Evolutionary conservation across 2,329 filamentous ascomycete species (phyloP).

Genomic region (Ophiostoma sp.): DNA sequence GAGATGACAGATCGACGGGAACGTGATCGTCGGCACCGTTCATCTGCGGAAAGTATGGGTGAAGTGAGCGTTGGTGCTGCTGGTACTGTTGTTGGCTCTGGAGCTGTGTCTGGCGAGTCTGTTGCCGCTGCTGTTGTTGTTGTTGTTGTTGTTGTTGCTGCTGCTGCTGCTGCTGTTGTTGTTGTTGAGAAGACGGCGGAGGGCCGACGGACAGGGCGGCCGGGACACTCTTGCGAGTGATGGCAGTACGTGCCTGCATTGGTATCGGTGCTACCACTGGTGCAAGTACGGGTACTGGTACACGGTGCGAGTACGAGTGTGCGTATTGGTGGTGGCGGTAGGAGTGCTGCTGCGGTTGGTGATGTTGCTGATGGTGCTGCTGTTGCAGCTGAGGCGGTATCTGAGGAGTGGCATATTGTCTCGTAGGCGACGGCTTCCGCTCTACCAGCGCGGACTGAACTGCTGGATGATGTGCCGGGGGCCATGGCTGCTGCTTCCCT

Average conservation of each 20-base stretch:
- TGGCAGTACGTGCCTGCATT: background rate
- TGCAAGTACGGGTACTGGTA: background rate
- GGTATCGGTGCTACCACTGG: background rate
- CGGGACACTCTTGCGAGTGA: background rate
- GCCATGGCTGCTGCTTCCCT: background rate
- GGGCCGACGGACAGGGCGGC: conserved; percentile 1
- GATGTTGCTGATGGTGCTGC: background rate
- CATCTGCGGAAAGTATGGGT: background rate
- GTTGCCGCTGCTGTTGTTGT: conserved; percentile 18
- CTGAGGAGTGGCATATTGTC: background rate
- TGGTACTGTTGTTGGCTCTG: conserved; percentile 6
- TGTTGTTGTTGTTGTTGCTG: background rate
- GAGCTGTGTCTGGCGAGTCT: background rate
- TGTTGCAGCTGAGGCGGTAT: background rate
- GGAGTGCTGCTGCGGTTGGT: background rate
- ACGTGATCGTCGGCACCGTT: background rate
- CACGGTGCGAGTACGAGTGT: background rate
- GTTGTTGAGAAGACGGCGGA: background rate
- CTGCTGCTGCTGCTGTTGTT: background rate
- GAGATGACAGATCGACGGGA: background rate
- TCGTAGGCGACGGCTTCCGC: background rate
- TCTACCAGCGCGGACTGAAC: background rate
- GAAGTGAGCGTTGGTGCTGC: conserved; percentile 14
- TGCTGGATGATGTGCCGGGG: background rate
- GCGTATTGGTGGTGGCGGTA: background rate